Base-by-base conservation (phyloP, 2,329 filamentous ascomycete genomes). In the Aspergillus alliaceus region DNA sequence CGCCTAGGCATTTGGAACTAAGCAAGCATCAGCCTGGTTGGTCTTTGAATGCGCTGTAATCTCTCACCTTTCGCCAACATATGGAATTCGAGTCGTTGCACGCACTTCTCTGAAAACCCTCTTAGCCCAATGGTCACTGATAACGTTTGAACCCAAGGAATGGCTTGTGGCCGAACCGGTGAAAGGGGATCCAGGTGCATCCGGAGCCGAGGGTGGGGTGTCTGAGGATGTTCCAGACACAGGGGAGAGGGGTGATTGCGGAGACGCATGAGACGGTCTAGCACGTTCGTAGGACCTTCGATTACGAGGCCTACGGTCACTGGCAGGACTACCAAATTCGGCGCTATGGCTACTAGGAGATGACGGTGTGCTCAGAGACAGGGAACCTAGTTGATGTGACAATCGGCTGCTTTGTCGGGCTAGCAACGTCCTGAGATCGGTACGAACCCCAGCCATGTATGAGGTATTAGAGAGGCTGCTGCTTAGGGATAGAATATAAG, bases 51-150 rank as follows among this genome's bases (percentile, higher is more conserved):
- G 51, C 5, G 44, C 29, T 6, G 14, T 4, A 7, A 15, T 15
- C 5, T 42, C 70, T 65, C 48, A 77, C 76, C 58, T 66, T 60
- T 74, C 66, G 24, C 67, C 66, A 3, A 60, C 54, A 14, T 57
- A 54, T n/a, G 64, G 61, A 9, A 78, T 65, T 5, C 60, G 62
- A 4, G 71, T 76, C 25, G 61, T 57, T 7, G 72, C 61, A 14
- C 65, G 60, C 49, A 59, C 58, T 22, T 67, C 65, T 4, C 64
- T 53, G 46, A 79, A 80, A 0, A 78, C 71, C 7, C 64, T 67
- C 51, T 68, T 71, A 3, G 77, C 71, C 79, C 79, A 81, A 63
- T 80, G 78, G 9, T 70, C 68, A 52, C 61, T 63, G 20, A 68
- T 49, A 9, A 62, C 49, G 53, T 67, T 71, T 2, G 67, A 65